Base-by-base conservation (phyloP, 495 filamentous ascomycete species). In the Talaromyces nanjingensis region DNA sequence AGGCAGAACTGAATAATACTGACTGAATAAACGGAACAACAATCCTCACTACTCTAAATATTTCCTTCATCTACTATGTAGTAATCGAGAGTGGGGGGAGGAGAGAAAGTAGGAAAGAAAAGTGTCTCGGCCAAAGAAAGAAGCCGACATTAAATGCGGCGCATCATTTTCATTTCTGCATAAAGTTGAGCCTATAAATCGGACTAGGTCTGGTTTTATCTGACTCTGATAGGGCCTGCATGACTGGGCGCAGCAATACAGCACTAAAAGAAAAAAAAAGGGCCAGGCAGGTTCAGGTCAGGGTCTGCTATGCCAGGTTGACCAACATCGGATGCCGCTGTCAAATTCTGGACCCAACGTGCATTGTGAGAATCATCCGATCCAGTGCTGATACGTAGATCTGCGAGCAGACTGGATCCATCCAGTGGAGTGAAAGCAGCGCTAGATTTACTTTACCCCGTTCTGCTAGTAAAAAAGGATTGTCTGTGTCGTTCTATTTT, bases 101-200 rank as follows among this genome's bases (percentile, higher is more conserved):
- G n/a, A 42, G 37, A 42, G 37, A 42, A 42, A 42, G 37, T 42
- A 20, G 18, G n/a, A 12, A 20, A 49, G 45, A 20, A 49, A 49
- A 20, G 20, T 62, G 60, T 52, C 60, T 60, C 37, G 37, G 60
- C 45, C 60, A 62, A 53, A 62, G 24, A 54, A 54, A 60, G 59
- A 42, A 29, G 14, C 22, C 33, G 57, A 59, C 31, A n/a, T 59
- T 42, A 39, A 61, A 31, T 61, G 60, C 60, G 60, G 60, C 59
- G 59, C 60, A 62, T 62, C 60, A 62, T 54, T 62, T 58, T 33
- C 56, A 59, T 6, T 53, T 52, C 47, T 62, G 60, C 60, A 62
- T 49, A 62, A 29, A 49, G 45, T 62, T 33, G 24, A 53, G 3
- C 45, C 47, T 54, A 33, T 12, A 54, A 33, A 62, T 62, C 20